These are phyloP conservation scores for Chaetomium globosum DNA, from an alignment of 2,329 filamentous ascomycete species.

Conservation along the genomic window DNA sequence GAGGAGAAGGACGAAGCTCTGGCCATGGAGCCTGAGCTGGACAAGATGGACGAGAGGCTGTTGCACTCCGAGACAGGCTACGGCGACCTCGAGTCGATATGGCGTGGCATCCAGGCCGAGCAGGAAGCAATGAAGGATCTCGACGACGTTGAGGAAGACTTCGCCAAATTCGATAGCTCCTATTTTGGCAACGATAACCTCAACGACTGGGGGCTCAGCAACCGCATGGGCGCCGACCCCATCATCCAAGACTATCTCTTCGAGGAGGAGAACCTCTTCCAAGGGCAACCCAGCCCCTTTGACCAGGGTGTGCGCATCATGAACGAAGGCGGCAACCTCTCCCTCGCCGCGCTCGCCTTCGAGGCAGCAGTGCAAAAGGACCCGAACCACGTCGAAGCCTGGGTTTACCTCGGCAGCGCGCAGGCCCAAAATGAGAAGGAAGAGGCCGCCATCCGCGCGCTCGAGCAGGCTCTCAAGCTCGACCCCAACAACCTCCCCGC, in stretches of 20 bases:
- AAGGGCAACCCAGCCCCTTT: slow-evolving; percentile 74
- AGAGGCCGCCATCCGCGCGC: slow-evolving; percentile 86
- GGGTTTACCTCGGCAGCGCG: slow-evolving; percentile 86
- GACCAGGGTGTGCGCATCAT: slow-evolving; percentile 93
- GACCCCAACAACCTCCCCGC: slow-evolving; percentile 86
- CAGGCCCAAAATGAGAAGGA: slow-evolving; percentile 99
- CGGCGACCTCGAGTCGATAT: slow-evolving; percentile 88
- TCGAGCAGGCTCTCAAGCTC: slow-evolving; percentile 86
- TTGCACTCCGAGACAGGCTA: slow-evolving; percentile 73
- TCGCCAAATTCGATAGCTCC: slow-evolving; percentile 68
- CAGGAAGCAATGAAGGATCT: slow-evolving; percentile 70
- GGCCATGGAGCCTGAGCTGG: slow-evolving; percentile 82
- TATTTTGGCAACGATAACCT: slow-evolving; percentile 34
- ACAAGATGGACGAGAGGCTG: slow-evolving; percentile 73
- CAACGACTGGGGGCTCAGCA: slow-evolving; percentile 70
- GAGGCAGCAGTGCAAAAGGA: slow-evolving; percentile 94
- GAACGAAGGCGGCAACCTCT: slow-evolving; percentile 90
- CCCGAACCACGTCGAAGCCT: slow-evolving; percentile 83
- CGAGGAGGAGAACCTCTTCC: slow-evolving; percentile 90
- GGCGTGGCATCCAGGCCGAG: slow-evolving; percentile 79
- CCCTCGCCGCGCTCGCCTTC: slow-evolving; percentile 88
- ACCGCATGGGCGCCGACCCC: slow-evolving; percentile 69
- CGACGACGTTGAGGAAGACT: slow-evolving; percentile 66
- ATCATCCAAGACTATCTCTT: slow-evolving; percentile 89
- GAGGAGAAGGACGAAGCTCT: slow-evolving; percentile 60